Conservation (phyloP, 805 yeast species). For the Starmerella floricola region DNA sequence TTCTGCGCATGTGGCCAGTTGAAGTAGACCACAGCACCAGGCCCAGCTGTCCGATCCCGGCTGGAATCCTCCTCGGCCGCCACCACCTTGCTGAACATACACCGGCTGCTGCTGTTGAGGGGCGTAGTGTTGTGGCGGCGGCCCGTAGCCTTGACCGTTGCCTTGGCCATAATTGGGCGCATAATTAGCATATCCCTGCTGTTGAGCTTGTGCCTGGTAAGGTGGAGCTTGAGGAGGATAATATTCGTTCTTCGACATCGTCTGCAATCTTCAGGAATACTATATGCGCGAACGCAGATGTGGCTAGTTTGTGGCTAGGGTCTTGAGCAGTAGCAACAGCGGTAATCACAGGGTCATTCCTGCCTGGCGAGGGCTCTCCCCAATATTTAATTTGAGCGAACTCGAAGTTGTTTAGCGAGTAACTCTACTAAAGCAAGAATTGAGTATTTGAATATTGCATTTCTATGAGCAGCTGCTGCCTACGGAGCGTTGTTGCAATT, state of each 20-base stretch:
- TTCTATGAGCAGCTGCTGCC: too few species aligned
- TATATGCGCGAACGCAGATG: too few species aligned
- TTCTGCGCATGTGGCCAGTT: slow-evolving; percentile 18
- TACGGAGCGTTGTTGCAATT: too few species aligned
- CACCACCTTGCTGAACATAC: slow-evolving; percentile 14
- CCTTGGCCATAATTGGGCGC: neutral
- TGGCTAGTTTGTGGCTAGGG: neutral
- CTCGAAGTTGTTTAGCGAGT: too few species aligned
- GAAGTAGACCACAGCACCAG: slow-evolving; percentile 18
- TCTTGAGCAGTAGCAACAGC: too few species aligned
- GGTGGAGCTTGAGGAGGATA: slow-evolving; percentile 14
- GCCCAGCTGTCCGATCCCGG: slow-evolving; percentile 15
- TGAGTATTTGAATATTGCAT: too few species aligned
- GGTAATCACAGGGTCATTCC: too few species aligned
- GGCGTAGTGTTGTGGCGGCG: slow-evolving; percentile 13
- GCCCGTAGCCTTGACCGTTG: slow-evolving; percentile 2
- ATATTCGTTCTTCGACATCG: slow-evolving; percentile 9
- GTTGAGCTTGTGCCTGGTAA: slow-evolving; percentile 2
- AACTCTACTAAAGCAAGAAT: too few species aligned
- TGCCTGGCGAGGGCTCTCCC: too few species aligned
- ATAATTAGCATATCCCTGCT: slow-evolving; percentile 5
- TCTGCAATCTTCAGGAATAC: too few species aligned
- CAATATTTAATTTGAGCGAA: too few species aligned
- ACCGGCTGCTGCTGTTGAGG: slow-evolving; percentile 18
- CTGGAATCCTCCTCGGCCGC: slow-evolving; percentile 4